Evolutionary conservation across 148 eudicot genomes (phyloP).

Genomic region (Chenopodium formosanum): DNA sequence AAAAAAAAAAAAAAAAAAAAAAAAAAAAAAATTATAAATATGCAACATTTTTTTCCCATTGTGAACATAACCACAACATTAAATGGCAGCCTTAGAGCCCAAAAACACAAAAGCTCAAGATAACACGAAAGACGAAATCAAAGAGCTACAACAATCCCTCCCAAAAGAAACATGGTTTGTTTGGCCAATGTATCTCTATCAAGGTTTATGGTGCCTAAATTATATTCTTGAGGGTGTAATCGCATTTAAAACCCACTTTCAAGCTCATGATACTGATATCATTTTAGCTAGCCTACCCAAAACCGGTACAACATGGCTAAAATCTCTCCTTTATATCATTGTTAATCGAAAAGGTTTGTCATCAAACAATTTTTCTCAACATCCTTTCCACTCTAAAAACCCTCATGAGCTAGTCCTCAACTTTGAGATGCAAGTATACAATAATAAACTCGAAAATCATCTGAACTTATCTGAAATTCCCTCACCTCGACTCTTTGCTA

Average conservation of each 20-base stretch:
- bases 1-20: no score
- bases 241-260: neutral
- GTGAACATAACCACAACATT: no score
- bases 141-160: neutral
- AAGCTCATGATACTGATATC: neutral
- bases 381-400: neutral
- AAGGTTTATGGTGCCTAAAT: neutral
- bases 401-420: neutral
- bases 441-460: neutral
- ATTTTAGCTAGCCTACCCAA: neutral
- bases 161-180: neutral
- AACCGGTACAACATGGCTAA: constrained; percentile 4
- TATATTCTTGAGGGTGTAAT: neutral
- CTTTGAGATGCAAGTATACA: neutral
- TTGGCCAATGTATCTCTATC: neutral
- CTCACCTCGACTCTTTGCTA: neutral
- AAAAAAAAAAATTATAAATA: no score
- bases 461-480: neutral
- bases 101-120: neutral
- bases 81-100: neutral
- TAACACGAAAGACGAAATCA: neutral
- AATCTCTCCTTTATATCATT: neutral
- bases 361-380: neutral
- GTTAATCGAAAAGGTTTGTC: neutral
- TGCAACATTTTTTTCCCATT: no score